Conservation (phyloP, 176 grass and related monocot genomes). For the Thalia dealbata region DNA sequence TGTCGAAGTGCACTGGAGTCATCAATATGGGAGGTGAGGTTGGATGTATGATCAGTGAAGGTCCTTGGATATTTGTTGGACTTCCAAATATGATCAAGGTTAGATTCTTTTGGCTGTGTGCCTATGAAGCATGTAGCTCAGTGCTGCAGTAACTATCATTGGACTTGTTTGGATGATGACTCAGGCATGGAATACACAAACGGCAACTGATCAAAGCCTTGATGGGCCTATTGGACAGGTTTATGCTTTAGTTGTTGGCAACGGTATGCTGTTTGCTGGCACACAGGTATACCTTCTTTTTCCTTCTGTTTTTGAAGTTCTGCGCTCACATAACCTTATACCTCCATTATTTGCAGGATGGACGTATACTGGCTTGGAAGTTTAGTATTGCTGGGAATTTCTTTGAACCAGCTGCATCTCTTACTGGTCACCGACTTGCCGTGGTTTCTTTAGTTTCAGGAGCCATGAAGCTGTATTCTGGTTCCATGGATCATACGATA, state of each 20-base stretch:
- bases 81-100: slow-evolving; percentile 17
- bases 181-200: slow-evolving; percentile 17
- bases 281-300: neutral
- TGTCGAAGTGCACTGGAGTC: slow-evolving; percentile 9
- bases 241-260: slow-evolving; percentile 15
- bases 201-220: slow-evolving; percentile 4
- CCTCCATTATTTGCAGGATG: slow-evolving; percentile 1
- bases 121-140: neutral
- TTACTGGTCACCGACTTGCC: slow-evolving; percentile 8
- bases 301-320: neutral
- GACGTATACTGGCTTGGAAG: slow-evolving; percentile 15
- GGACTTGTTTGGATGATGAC: slow-evolving; percentile 3
- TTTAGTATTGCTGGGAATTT: slow-evolving; percentile 3
- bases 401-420: slow-evolving; percentile 11
- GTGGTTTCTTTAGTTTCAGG: slow-evolving; percentile 16
- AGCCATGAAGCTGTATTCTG: slow-evolving; percentile 10
- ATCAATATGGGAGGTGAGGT: slow-evolving; percentile 20
- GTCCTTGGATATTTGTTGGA: slow-evolving; percentile 15
- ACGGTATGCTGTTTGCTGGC: slow-evolving; percentile 17
- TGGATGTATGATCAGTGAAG: slow-evolving; percentile 20
- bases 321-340: neutral
- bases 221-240: slow-evolving; percentile 14
- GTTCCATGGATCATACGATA: slow-evolving; percentile 22
- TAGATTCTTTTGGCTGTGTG: neutral
- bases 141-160: neutral